Evolutionary conservation across 257 asterid species (phyloP), one percentile per base, ranked within the genome.

Genomic region (Ilex asprella): DNA sequence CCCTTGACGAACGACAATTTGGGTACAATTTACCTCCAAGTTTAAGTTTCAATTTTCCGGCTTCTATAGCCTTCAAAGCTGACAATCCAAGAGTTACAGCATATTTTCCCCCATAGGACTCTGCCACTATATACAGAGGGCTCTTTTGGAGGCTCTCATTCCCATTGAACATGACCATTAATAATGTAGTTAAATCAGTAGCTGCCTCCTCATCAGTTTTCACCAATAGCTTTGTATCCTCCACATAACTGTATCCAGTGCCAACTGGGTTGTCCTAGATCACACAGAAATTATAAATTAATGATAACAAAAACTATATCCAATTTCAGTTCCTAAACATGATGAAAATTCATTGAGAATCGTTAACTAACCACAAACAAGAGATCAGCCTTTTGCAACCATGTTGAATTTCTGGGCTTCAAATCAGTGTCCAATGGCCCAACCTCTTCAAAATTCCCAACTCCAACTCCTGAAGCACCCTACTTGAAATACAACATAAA

Each of bases 391-490:
- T 75, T 85, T 44, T 43, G 75, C 58, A 93, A 68, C 99, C 99
- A 93, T 35, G 99, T 93, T 47, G 97, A 75, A 52, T 87, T 93
- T 67, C 99, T 85, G 12, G 96, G 96, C 73, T 87, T 89, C 72
- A 89, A 65, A 66, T 56, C 69, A 61, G 74, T 70, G 55, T 89
- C 95, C 56, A 89, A 69, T 15, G 97, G 97, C 59, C 99, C 99
- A 67, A 93, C 41, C 70, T 93, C 99, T 78, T 93, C 76, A 70
- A 93, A 93, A 64, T 93, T 89, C 14, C 97, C 99, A 75, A 81
- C 59, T 70, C 91, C 97, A 76, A 85, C 94, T 65, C 99, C 99
- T 65, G 99, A 93, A 35, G 88, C 91, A 35, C 99, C 97, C 99
- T 92, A 60, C 30, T 58, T 46, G 13, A 0, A 11, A 41, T 41